Evolutionary conservation across 192 early-diverging fungal species (phyloP), one percentile per base, ranked within the genome.

Genomic region (Cetraspora pellucida): DNA sequence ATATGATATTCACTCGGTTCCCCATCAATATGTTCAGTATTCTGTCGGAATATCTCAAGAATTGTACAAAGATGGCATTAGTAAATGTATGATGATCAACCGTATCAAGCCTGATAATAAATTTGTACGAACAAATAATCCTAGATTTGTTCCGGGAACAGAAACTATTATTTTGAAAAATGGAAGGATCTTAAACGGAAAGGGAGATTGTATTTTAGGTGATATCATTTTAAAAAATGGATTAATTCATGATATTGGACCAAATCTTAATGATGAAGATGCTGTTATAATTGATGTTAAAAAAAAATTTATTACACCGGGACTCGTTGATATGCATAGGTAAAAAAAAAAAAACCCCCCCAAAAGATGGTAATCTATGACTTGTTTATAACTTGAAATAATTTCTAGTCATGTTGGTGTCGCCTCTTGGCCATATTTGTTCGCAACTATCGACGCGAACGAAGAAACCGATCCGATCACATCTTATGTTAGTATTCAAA

Each of bases 291-390:
- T 94, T 16, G 89, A 95, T 77, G 86, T 90, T 50, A 82, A 88
- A 46, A 89, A 89, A 6, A 85, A 88, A 49, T 83, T 85, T 55
- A 80, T 95, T n/a, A 91, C 92, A 10, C 93, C 93, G 19, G 93
- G 93, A 57, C 84, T 95, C 49, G 88, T 95, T 3, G 93, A 94
- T 75, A 90, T 90, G 91, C 85, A 90, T 82, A 84, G 83, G 83
- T 84, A 80, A 27, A 13, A 27, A 43, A 11, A 59, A 43, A 45
- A 31, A 55, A 23, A 19, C n/a, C n/a, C n/a, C n/a, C n/a, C n/a
- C n/a, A n/a, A n/a, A n/a, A n/a, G n/a, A n/a, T n/a, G n/a, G n/a
- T n/a, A 28, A 71, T 44, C 16, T 31, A 37, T 37, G 7, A 37
- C 37, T 1, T 37, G 37, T 37, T 37, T 0, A 37, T 37, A 6